A percentile compares a stretch with the other conserved stretches of the same genome.
Evolutionary conservation across 257 asterid species (phyloP).

Genomic region (Ajuga chamaepitys): DNA sequence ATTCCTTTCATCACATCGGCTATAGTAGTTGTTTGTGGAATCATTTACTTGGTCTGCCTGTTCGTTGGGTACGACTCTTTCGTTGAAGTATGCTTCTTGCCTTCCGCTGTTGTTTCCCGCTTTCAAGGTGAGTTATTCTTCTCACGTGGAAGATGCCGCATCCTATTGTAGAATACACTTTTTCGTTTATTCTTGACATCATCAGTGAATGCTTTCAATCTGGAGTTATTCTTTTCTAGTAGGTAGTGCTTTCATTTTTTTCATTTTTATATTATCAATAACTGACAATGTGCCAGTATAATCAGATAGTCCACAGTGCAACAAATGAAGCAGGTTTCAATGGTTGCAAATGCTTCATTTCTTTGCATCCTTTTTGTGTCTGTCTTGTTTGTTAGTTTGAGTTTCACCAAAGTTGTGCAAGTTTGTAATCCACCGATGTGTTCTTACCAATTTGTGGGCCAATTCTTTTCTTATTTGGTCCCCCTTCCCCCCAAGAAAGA

Average conservation of each 20-base stretch:
- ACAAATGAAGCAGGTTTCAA: background rate
- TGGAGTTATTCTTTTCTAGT: background rate
- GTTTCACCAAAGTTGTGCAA: background rate
- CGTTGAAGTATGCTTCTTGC: slow-evolving; percentile 86
- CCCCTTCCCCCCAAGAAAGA: background rate
- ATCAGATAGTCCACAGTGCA: background rate
- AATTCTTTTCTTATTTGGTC: background rate
- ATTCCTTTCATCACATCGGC: slow-evolving; percentile 81
- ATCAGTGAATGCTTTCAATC: background rate
- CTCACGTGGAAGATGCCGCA: background rate
- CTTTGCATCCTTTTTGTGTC: too few relatives aligned
- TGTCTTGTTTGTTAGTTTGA: background rate
- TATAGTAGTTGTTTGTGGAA: slow-evolving; percentile 63
- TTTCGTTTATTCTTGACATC: background rate
- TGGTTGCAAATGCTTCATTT: background rate
- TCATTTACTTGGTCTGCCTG: slow-evolving; percentile 75
- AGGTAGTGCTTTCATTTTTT: background rate
- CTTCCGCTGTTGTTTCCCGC: slow-evolving; percentile 69
- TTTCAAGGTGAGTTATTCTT: slow-evolving; percentile 60
- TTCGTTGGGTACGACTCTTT: slow-evolving; percentile 90
- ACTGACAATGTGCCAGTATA: background rate
- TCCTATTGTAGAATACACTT: background rate
- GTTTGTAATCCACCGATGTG: background rate
- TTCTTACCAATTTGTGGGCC: background rate
- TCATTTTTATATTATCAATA: background rate